Base-by-base conservation (phyloP, 306 rosid species). In the Vachellia pachyceras region DNA sequence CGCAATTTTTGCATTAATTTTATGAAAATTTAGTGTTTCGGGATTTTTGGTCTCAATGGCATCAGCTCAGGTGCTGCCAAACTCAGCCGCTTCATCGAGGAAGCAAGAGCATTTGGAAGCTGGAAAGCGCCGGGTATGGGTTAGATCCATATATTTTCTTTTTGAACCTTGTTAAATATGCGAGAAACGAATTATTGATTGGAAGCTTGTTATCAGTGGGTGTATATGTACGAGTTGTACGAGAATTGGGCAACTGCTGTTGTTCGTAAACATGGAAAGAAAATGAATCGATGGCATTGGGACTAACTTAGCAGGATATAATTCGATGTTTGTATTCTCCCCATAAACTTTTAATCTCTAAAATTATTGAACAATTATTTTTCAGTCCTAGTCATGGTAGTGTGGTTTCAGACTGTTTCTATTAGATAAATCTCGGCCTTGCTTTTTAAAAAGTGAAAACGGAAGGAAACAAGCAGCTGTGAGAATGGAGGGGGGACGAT, bases 101-200 rank as follows among this genome's bases (percentile, higher is more conserved):
- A 95, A 95, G 79, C 90, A 89, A 74, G 97, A 93, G 85, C 97
- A 87, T 89, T 94, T 96, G 80, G 91, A 90, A 87, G 99, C 98
- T 82, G 99, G 99, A 74, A 96, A 90, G 85, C 96, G 96, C 63
- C 91, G 96, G 93, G 99, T 95, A 86, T 9, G 85, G 71, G 57
- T 88, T 82, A 41, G n/a, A 39, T 80, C 73, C 18, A 39, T 41
- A 33, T 77, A n/a, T 72, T 66, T 45, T 67, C 18, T 15, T 14
- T 52, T 64, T n/a, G 33, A 36, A 45, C 42, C 37, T 82, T 73
- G 39, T 11, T 49, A 20, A 23, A 36, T 29, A 61, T 69, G 61
- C 54, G 17, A 41, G 37, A 20, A 72, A 33, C 86, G 57, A 49
- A 60, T 35, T 73, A 7, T 58, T 81, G 68, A 75, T 84, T 65